Evolutionary conservation across 768 basidiomycete species (phyloP), one percentile per base, ranked within the genome.

Genomic region (Collybia nuda): DNA sequence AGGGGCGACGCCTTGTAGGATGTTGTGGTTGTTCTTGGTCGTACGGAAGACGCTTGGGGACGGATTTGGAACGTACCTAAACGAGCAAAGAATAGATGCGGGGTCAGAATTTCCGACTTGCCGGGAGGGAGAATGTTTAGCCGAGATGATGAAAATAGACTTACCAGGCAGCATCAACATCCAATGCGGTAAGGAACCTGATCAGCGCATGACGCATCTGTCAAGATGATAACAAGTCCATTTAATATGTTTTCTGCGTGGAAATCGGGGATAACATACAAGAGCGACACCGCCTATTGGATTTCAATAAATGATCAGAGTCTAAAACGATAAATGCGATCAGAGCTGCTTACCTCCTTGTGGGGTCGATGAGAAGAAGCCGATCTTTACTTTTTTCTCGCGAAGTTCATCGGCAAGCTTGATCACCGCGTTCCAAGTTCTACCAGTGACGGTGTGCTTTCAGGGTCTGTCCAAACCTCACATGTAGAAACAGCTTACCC

Each of bases 1-100:
- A 11, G 83, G 69, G 1, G 93, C 88, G 44, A 97, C 94, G 54
- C 94, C 94, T 82, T 97, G 93, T 19, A 96, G 76, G 64, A 91
- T 92, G 71, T 93, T 93, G 81, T 93, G 90, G 75, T 92, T 92
- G 90, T 92, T 91, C 78, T 90, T 90, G 56, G 93, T 95, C 53
- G 89, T 93, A 56, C 93, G 85, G 80, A 95, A 96, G 35, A 96
- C 90, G 55, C 80, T 82, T 1, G 93, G 93, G 40, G 91, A 85
- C 19, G 90, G 88, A 72, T 91, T 92, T 41, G 89, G 90, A 26
- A 93, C 89, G 70, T 91, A 91, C 87, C 87, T 89, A 24, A 23
- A 29, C 38, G 50, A 40, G n/a, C 7, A 32, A 38, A 46, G 19
- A 48, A 29, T 21, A 21, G 48, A 60, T 54, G 44, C 15, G 48